Evolutionary conservation across 1,139 yeast genomes (phyloP).

Genomic region (Ashbya aceris): DNA sequence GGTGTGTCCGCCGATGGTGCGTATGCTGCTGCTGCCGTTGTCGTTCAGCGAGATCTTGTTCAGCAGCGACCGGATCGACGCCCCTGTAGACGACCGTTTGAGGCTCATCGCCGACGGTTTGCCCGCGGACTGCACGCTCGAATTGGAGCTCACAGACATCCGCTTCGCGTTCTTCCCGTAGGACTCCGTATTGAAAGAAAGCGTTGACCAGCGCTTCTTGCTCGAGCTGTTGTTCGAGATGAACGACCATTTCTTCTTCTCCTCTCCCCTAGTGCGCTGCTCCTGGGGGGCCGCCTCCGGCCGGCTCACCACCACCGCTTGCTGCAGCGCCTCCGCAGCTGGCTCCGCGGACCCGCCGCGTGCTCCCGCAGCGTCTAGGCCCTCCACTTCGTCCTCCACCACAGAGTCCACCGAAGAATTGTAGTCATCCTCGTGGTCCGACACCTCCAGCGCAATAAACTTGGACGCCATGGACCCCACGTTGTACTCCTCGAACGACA

Average conservation of each 20-base stretch:
- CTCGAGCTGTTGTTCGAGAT: constrained; percentile 19
- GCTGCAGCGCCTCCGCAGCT: constrained; percentile 3
- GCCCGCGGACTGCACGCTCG: constrained; percentile 6
- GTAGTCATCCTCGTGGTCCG: constrained; percentile 26
- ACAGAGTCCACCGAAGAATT: constrained; percentile 15
- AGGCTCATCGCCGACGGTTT: constrained; percentile 11
- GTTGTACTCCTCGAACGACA: constrained; percentile 19
- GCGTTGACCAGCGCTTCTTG: constrained; percentile 28
- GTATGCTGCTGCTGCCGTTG: not conserved
- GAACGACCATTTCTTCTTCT: constrained; percentile 27
- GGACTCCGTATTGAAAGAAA: constrained; percentile 17
- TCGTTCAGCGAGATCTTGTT: constrained; percentile 21
- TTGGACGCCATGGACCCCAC: constrained; percentile 14
- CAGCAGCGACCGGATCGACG: constrained; percentile 25
- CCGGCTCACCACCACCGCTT: not conserved
- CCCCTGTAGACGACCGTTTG: constrained; percentile 26
- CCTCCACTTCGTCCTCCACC: constrained; percentile 3
- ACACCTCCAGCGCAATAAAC: constrained; percentile 27
- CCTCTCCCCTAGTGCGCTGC: constrained; percentile 9
- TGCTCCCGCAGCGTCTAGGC: not conserved
- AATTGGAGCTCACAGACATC: constrained; percentile 8
- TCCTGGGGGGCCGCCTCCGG: not conserved
- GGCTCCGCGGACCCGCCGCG: constrained; percentile 3
- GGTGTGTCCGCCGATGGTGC: not conserved
- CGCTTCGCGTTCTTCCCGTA: constrained; percentile 7